These are phyloP conservation scores for Aspergillus sclerotioniger DNA, from an alignment of 495 filamentous ascomycete species.

Conservation along the genomic window DNA sequence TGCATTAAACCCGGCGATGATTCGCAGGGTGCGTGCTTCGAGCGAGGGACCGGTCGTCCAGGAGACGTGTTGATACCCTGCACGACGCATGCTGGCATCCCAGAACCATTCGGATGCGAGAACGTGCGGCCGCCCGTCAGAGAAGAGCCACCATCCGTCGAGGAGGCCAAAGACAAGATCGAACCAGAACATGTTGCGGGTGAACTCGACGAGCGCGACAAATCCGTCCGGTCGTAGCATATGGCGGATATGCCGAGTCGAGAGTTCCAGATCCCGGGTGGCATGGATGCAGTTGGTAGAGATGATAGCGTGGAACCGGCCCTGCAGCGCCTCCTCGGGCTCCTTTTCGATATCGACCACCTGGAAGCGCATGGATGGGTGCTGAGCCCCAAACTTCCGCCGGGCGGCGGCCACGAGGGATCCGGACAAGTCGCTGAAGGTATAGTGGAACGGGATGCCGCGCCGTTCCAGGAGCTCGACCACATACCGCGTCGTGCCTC, in stretches of 20 bases:
- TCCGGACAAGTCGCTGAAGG: slow-evolving; percentile 45
- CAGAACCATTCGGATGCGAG: slow-evolving; percentile 27
- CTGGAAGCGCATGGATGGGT: slow-evolving; percentile 36
- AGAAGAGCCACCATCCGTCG: slow-evolving; percentile 51
- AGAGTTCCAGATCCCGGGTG: slow-evolving; percentile 31
- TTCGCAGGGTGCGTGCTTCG: background rate
- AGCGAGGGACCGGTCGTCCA: slow-evolving; percentile 25
- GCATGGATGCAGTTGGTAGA: slow-evolving; percentile 51
- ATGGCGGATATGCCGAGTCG: slow-evolving; percentile 28
- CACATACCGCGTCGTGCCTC: no score
- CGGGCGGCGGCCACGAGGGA: slow-evolving; percentile 37
- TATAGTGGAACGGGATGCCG: slow-evolving; percentile 42
- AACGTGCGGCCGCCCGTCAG: slow-evolving; percentile 44
- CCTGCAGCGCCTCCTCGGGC: slow-evolving; percentile 22
- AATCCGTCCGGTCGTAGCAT: slow-evolving; percentile 42
- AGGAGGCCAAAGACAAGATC: slow-evolving; percentile 48
- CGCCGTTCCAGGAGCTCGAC: no score
- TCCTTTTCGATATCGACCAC: slow-evolving; percentile 39
- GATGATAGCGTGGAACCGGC: slow-evolving; percentile 38
- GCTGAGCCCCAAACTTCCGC: slow-evolving; percentile 30
- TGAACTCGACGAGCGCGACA: slow-evolving; percentile 46
- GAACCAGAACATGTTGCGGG: slow-evolving; percentile 34
- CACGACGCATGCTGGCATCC: slow-evolving; percentile 27
- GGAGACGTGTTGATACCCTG: slow-evolving; percentile 34
- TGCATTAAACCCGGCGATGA: slow-evolving; percentile 5